These are phyloP conservation scores for Fusarium subglutinans DNA, from an alignment of 2,329 filamentous ascomycete genomes.

Conservation along the genomic window DNA sequence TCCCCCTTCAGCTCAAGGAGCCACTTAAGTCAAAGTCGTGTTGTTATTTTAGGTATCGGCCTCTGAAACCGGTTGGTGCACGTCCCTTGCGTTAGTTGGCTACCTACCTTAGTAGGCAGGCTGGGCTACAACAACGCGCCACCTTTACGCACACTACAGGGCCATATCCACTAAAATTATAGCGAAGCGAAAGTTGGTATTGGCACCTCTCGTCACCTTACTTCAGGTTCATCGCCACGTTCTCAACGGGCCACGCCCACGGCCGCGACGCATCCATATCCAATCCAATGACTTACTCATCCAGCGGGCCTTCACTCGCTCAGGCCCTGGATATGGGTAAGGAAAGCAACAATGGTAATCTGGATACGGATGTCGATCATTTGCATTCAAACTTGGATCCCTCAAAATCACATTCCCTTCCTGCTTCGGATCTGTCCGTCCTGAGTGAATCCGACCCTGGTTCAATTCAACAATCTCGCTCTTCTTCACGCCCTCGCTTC, in stretches of 20 bases:
- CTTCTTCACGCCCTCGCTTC: slow-evolving; percentile 27
- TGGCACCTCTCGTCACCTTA: not conserved
- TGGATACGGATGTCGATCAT: slow-evolving; percentile 40
- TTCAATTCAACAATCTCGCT: slow-evolving; percentile 26
- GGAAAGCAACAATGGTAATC: slow-evolving; percentile 10
- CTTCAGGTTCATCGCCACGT: slow-evolving; percentile 36
- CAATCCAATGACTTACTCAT: slow-evolving; percentile 48
- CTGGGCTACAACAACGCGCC: slow-evolving; percentile 33
- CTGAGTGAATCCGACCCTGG: slow-evolving; percentile 32
- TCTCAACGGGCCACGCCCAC: slow-evolving; percentile 40
- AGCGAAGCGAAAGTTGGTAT: slow-evolving; percentile 19
- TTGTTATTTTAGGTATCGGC: slow-evolving; percentile 38
- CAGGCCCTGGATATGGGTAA: slow-evolving; percentile 45
- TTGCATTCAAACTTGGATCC: slow-evolving; percentile 28
- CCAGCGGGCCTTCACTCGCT: slow-evolving; percentile 51
- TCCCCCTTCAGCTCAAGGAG: not conserved
- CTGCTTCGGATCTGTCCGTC: slow-evolving; percentile 28
- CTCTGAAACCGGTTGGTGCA: slow-evolving; percentile 33
- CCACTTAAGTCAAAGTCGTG: slow-evolving; percentile 18
- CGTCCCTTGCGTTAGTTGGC: slow-evolving; percentile 30
- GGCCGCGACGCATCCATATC: slow-evolving; percentile 36
- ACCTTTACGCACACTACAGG: slow-evolving; percentile 17
- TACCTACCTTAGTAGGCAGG: not conserved
- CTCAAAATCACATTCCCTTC: slow-evolving; percentile 33
- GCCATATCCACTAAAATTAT: slow-evolving; percentile 17